Percentiles rank a stretch among this genome's conserved stretches.
phyloP scores from a whole-genome alignment of 257 asterid genomes.

The Gynochthodes officinalis region DNA sequence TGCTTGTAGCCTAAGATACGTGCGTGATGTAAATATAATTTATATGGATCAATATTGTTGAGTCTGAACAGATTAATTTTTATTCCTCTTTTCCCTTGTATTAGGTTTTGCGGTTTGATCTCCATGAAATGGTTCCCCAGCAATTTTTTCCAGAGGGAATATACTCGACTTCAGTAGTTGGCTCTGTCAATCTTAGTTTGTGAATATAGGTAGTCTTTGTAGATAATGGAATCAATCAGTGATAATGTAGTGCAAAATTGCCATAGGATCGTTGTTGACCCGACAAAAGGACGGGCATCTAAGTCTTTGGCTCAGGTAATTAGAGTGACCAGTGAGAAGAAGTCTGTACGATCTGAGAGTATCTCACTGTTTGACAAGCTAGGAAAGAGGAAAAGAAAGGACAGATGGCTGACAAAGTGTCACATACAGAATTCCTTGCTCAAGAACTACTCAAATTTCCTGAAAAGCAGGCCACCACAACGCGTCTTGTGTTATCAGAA shows the following conservation, averaged over 20 bases:
- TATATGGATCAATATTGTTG: background rate
- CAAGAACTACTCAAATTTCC: slow-evolving; percentile 24
- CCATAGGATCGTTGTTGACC: slow-evolving; percentile 15
- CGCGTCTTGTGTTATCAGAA: slow-evolving; percentile 25
- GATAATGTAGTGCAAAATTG: slow-evolving; percentile 22
- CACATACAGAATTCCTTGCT: slow-evolving; percentile 9
- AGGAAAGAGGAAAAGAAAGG: slow-evolving; percentile 25
- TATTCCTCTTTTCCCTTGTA: background rate
- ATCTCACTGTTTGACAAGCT: slow-evolving; percentile 10
- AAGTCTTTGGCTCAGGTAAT: background rate
- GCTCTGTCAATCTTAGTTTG: background rate
- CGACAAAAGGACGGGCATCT: slow-evolving; percentile 8
- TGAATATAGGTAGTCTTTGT: slow-evolving; percentile 15
- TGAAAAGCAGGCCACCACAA: slow-evolving; percentile 23
- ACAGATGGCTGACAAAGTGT: slow-evolving; percentile 16
- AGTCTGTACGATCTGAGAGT: slow-evolving; percentile 6
- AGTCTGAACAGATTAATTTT: slow-evolving; percentile 3
- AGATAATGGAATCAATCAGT: slow-evolving; percentile 28
- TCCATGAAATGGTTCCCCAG: slow-evolving; percentile 22
- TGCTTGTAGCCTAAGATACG: background rate
- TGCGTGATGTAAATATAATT: background rate
- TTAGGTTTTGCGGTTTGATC: slow-evolving; percentile 25
- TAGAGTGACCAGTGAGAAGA: slow-evolving; percentile 9
- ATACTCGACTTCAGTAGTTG: slow-evolving; percentile 19
- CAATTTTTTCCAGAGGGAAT: slow-evolving; percentile 18